phyloP scores from a whole-genome alignment of 352 stramenopile species.

The Pythium utonaiense region DNA sequence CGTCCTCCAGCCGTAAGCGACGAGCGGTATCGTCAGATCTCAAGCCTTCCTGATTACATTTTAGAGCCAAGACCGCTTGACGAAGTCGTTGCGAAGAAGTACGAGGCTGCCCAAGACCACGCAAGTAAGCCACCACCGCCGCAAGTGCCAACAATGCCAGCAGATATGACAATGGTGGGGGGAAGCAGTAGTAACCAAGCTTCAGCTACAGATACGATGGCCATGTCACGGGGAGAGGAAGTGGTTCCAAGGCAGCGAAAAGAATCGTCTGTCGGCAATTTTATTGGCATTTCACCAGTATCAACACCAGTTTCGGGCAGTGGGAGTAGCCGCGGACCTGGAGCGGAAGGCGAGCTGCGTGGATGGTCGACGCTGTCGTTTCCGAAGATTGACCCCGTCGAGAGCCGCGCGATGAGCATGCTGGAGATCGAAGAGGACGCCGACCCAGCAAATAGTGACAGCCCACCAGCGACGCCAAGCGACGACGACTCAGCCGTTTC shows the following conservation, averaged over 20 bases:
- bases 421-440: slow-evolving; percentile 10
- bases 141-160: slow-evolving; percentile 41
- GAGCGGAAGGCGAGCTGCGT: slow-evolving; percentile 9
- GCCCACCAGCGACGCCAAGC: not conserved
- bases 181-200: not conserved
- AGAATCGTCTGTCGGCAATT: slow-evolving; percentile 14
- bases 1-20: slow-evolving; percentile 42
- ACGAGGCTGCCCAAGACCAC: slow-evolving; percentile 40
- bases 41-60: slow-evolving; percentile 30
- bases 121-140: slow-evolving; percentile 51
- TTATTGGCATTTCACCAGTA: slow-evolving; percentile 7
- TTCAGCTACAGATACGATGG: not conserved
- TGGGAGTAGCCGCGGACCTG: not conserved
- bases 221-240: slow-evolving; percentile 3
- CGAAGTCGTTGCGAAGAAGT: slow-evolving; percentile 35
- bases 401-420: slow-evolving; percentile 27
- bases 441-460: slow-evolving; percentile 7
- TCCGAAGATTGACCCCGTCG: slow-evolving; percentile 35
- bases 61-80: slow-evolving; percentile 16
- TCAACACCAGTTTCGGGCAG: slow-evolving; percentile 11
- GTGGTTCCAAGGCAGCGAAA: slow-evolving; percentile 1
- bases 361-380: slow-evolving; percentile 22
- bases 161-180: slow-evolving; percentile 27
- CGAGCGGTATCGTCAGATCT: slow-evolving; percentile 46
- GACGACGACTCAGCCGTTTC: not conserved